These are phyloP conservation scores for Haplosporangium gracile DNA, from an alignment of 192 early-diverging fungal species.

Conservation along the genomic window DNA sequence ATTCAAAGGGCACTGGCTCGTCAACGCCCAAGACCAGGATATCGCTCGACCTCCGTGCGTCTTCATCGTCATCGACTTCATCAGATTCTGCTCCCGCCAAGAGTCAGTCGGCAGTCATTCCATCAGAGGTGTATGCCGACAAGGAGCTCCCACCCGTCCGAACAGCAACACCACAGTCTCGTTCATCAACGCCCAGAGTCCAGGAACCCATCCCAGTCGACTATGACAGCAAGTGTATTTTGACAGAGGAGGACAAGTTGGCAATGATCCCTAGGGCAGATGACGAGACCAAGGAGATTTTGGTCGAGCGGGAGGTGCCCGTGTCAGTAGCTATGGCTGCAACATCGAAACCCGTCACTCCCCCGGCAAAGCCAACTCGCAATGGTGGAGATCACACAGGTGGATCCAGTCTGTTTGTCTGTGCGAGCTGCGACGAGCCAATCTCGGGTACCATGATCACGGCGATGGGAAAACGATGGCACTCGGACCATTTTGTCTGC, in stretches of 20 bases:
- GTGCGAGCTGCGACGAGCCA: conserved; percentile 60
- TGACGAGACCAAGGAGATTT: conserved; percentile 22
- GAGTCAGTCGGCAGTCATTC: background rate
- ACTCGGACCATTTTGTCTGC: conserved; percentile 67
- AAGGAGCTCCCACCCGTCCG: conserved; percentile 45
- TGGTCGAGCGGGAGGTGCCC: conserved; percentile 5
- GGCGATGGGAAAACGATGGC: conserved; percentile 69
- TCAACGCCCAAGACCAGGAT: conserved; percentile 7
- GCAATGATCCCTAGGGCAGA: conserved; percentile 12
- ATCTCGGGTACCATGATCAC: conserved; percentile 61
- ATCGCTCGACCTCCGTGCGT: background rate
- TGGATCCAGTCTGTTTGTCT: conserved; percentile 26
- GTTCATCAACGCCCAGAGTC: background rate
- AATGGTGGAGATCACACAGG: background rate
- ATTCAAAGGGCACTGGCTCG: conserved; percentile 13
- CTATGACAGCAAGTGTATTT: conserved; percentile 42
- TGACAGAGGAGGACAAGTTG: conserved; percentile 25
- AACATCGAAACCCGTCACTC: background rate
- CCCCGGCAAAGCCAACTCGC: background rate
- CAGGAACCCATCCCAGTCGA: conserved; percentile 2
- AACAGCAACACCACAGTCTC: background rate
- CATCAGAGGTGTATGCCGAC: conserved; percentile 2
- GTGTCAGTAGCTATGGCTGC: background rate
- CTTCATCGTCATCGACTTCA: background rate
- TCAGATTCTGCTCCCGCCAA: background rate